Evolutionary conservation across 1,284 basidiomycete genomes (phyloP).

Genomic region (Cystodermella granulosa): DNA sequence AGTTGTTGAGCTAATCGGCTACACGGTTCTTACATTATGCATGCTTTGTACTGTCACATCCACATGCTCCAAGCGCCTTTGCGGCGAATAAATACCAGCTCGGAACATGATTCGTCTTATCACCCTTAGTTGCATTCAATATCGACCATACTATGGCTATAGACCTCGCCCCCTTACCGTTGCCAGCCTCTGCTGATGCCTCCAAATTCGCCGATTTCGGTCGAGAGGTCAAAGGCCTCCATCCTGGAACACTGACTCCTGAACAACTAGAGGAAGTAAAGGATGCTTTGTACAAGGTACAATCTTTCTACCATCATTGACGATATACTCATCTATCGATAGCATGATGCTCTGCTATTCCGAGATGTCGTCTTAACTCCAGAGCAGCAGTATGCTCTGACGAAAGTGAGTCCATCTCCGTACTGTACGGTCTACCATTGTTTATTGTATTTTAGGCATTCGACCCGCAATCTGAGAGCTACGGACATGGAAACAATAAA

Average conservation of each 20-base stretch:
- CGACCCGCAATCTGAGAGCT: conserved; percentile 62
- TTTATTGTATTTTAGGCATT: conserved; percentile 33
- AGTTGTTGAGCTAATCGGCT: no score
- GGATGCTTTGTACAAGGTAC: conserved; percentile 64
- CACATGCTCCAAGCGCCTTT: background rate
- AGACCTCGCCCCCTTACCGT: conserved; percentile 51
- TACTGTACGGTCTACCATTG: conserved; percentile 22
- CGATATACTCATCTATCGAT: background rate
- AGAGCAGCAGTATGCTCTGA: conserved; percentile 78
- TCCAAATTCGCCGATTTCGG: conserved; percentile 60
- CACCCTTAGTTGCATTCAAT: no score
- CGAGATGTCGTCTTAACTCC: conserved; percentile 64
- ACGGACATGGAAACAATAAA: conserved; percentile 79
- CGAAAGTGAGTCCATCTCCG: conserved; percentile 52
- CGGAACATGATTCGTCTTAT: background rate
- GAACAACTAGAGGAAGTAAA: conserved; percentile 56
- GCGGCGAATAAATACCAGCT: background rate
- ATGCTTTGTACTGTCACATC: no score
- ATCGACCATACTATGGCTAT: conserved; percentile 59
- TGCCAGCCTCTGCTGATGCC: conserved; percentile 57
- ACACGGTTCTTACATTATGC: no score
- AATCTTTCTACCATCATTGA: conserved; percentile 1
- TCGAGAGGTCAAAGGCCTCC: conserved; percentile 57
- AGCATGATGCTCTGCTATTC: conserved; percentile 76
- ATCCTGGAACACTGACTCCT: conserved; percentile 53